Evolutionary conservation across 140 eudicot genomes (phyloP), one percentile per base, ranked within the genome.

Genomic region (Senecio squalidus): DNA sequence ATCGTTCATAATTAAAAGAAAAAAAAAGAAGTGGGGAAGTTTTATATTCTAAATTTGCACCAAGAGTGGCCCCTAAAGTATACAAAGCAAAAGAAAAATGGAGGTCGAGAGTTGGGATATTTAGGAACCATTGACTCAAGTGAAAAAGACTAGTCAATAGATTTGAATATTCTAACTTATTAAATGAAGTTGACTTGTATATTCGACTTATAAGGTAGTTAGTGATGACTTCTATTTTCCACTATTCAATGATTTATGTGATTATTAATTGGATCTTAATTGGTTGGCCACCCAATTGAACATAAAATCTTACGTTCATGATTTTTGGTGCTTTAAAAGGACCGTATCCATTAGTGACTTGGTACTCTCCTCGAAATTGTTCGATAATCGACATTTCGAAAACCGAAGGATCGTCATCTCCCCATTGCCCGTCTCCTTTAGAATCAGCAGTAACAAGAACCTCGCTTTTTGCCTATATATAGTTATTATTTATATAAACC

Each of bases 301-400:
- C 43, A 38, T 25, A 53, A 29, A 27, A 66, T 18, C 28, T 0
- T 50, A 85, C 95, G 58, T 17, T 79, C 95, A 85, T 82, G 53
- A 85, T 74, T 67, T 67, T 61, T 57, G 85, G 80, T 29, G 95
- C 95, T 21, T 21, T 74, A 2, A 17, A 18, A 5, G 92, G 85
- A 24, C 95, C 95, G 46, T 79, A 77, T 13, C 88, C 95, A 62
- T 77, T 53, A 18, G 95, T 79, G 23, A 86, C 72, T 63, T 86
- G 95, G 68, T 46, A 86, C 53, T 86, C 95, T 20, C 92, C 95
- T 56, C 62, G 75, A n/a, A 73, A 18, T 28, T 55, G 46, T 27
- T 13, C 33, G 5, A 17, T 39, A 17, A 60, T 54, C 0, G 53
- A 66, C 70, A 83, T 24, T 26, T 50, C 17, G 38, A 87, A 87